Evolutionary conservation across 2,329 filamentous ascomycete species (phyloP).

Genomic region (Bipolaris victoriae): DNA sequence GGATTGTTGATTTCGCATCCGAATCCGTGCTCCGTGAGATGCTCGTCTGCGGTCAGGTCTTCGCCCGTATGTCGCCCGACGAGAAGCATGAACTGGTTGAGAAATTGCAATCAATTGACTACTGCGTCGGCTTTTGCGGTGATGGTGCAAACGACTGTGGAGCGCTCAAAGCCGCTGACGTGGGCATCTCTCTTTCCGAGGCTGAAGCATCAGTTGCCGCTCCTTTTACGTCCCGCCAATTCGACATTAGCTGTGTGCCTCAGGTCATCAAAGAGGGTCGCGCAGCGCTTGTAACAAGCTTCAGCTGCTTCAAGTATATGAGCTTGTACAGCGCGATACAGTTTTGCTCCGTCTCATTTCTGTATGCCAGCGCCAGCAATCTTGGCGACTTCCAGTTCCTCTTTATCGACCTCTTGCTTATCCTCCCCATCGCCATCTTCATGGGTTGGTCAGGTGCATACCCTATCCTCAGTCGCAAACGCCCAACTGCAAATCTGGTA

Average conservation of each 20-base stretch:
- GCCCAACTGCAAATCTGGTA: slow-evolving; percentile 89
- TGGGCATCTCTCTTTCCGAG: slow-evolving; percentile 95
- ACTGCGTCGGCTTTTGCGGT: slow-evolving; percentile 94
- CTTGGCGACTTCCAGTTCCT: slow-evolving; percentile 97
- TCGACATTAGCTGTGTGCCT: slow-evolving; percentile 95
- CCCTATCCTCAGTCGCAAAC: slow-evolving; percentile 76
- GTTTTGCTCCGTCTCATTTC: slow-evolving; percentile 94
- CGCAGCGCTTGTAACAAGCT: slow-evolving; percentile 94
- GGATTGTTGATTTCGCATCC: slow-evolving; percentile 90
- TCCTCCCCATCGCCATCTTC: slow-evolving; percentile 94
- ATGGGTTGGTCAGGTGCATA: slow-evolving; percentile 97
- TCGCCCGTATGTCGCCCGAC: slow-evolving; percentile 97
- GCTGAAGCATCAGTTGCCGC: slow-evolving; percentile 98
- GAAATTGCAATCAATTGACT: slow-evolving; percentile 94
- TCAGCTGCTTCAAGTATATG: slow-evolving; percentile 99
- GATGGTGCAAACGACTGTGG: slow-evolving; percentile 98
- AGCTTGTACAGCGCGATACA: slow-evolving; percentile 98
- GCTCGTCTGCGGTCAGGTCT: slow-evolving; percentile 90
- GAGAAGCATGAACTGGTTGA: slow-evolving; percentile 98
- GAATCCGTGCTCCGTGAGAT: slow-evolving; percentile 82
- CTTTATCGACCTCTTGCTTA: slow-evolving; percentile 91
- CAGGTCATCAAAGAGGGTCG: slow-evolving; percentile 92
- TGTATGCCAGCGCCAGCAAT: slow-evolving; percentile 93
- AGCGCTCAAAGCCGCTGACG: slow-evolving; percentile 94
- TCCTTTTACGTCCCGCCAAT: slow-evolving; percentile 92